phyloP scores from a whole-genome alignment of 1,284 basidiomycete species.

The Ceratobasidium sp. region DNA sequence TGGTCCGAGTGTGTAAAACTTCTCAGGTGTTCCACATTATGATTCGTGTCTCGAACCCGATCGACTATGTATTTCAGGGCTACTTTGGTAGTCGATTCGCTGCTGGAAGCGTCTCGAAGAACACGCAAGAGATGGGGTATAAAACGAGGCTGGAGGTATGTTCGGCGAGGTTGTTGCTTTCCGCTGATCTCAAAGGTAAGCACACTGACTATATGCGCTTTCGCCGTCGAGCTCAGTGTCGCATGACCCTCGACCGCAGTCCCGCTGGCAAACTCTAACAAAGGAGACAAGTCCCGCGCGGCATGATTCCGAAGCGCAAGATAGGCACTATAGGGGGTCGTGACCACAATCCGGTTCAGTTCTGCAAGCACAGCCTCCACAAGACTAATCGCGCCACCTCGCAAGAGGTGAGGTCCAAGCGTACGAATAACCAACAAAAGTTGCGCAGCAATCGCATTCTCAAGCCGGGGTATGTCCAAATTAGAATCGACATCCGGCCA shows the following conservation, averaged over 20 bases:
- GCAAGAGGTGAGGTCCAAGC: conserved; percentile 24
- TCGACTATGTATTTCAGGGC: conserved; percentile 34
- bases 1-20: conserved; percentile 34
- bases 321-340: conserved; percentile 24
- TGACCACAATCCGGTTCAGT: conserved; percentile 13
- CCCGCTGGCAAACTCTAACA: conserved; percentile 5
- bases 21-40: conserved; percentile 7
- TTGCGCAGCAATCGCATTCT: conserved; percentile 16
- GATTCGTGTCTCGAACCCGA: conserved; percentile 24
- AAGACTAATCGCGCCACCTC: conserved; percentile 24
- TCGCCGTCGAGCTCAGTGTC: conserved; percentile 8
- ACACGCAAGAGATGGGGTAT: conserved; percentile 20
- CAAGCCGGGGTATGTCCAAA: conserved; percentile 10
- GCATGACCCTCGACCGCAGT: neutral
- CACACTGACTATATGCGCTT: conserved; percentile 33
- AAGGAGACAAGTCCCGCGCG: neutral
- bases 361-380: conserved; percentile 12
- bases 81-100: neutral
- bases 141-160: neutral
- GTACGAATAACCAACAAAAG: conserved; percentile 11
- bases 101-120: neutral
- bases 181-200: conserved; percentile 26
- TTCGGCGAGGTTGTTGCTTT: conserved; percentile 15
- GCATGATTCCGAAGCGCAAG: conserved; percentile 20
- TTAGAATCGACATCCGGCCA: conserved; percentile 28